phyloP scores from a whole-genome alignment of 139 green algal species.

The Penium margaritaceum region DNA sequence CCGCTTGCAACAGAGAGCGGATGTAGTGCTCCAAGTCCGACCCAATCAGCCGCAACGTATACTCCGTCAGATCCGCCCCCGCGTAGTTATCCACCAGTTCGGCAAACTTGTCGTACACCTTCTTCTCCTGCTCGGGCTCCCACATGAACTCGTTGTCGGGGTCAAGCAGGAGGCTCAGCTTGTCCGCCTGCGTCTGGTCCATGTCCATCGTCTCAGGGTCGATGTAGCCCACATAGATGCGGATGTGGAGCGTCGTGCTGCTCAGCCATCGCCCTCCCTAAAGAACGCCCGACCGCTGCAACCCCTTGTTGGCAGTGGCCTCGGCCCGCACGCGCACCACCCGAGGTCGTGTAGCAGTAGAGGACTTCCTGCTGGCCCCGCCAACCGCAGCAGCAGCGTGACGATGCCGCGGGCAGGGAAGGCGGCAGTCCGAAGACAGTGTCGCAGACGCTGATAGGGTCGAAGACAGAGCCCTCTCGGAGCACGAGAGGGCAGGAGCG shows the following conservation, averaged over 20 bases:
- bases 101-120: constrained; percentile 49
- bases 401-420: too few species aligned
- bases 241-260: constrained; percentile 42
- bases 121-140: constrained; percentile 37
- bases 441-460: too few species aligned
- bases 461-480: too few species aligned
- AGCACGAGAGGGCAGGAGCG: too few species aligned
- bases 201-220: constrained; percentile 37
- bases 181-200: constrained; percentile 48
- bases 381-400: too few species aligned
- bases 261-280: constrained; percentile 44
- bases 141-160: constrained; percentile 50
- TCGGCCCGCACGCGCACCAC: too few species aligned
- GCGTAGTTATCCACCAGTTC: constrained; percentile 47
- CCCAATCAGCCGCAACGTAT: constrained; percentile 47
- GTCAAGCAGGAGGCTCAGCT: constrained; percentile 44
- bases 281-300: too few species aligned
- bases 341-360: too few species aligned
- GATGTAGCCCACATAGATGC: constrained; percentile 46
- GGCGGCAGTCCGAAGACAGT: too few species aligned
- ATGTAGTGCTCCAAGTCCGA: constrained; percentile 52
- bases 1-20: constrained; percentile 40
- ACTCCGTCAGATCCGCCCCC: constrained; percentile 45
- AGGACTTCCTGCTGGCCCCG: too few species aligned
- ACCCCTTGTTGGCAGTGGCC: too few species aligned